These are phyloP conservation scores for Penicillium chermesinum DNA, from an alignment of 495 filamentous ascomycete species.

Conservation along the genomic window DNA sequence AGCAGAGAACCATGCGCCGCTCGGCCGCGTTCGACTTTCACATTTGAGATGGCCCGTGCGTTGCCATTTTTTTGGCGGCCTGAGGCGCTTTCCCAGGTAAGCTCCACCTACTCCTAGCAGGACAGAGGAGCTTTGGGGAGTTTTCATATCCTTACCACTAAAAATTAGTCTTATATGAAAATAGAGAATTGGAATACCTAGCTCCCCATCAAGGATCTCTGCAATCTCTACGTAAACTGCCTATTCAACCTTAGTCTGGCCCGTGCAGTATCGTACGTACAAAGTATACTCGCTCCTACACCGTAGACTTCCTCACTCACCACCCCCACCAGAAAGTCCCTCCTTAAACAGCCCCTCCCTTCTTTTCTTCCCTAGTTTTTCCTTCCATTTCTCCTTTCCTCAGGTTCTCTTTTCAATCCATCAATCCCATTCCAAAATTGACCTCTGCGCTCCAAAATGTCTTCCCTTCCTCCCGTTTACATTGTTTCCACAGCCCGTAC, in stretches of 20 bases:
- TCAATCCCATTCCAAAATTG: neutral
- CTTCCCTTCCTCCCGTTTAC: conserved; percentile 76
- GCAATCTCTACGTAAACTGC: neutral
- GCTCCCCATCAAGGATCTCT: too few species aligned
- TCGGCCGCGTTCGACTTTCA: conserved; percentile 17
- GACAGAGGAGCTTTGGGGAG: too few species aligned
- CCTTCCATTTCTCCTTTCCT: conserved; percentile 1
- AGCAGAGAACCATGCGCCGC: neutral
- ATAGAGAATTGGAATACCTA: neutral
- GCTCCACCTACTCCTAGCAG: too few species aligned
- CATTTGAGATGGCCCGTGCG: conserved; percentile 28
- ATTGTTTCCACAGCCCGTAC: conserved; percentile 91
- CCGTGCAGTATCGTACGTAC: conserved; percentile 17
- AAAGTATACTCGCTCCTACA: conserved; percentile 26
- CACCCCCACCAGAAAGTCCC: conserved; percentile 13
- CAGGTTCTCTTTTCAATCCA: neutral
- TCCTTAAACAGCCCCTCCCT: conserved; percentile 7
- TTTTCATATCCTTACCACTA: too few species aligned
- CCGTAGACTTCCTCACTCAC: conserved; percentile 30
- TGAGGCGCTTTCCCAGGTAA: too few species aligned
- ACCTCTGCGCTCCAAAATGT: conserved; percentile 22
- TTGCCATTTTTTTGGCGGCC: neutral
- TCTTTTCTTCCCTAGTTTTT: conserved; percentile 5
- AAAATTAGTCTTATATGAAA: too few species aligned
- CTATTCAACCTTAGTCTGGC: conserved; percentile 6